A percentile compares a stretch with the other conserved stretches of the same genome.
These are phyloP conservation scores for Coelastrella sp. DNA, from an alignment of 139 green algal genomes.

Conservation along the genomic window DNA sequence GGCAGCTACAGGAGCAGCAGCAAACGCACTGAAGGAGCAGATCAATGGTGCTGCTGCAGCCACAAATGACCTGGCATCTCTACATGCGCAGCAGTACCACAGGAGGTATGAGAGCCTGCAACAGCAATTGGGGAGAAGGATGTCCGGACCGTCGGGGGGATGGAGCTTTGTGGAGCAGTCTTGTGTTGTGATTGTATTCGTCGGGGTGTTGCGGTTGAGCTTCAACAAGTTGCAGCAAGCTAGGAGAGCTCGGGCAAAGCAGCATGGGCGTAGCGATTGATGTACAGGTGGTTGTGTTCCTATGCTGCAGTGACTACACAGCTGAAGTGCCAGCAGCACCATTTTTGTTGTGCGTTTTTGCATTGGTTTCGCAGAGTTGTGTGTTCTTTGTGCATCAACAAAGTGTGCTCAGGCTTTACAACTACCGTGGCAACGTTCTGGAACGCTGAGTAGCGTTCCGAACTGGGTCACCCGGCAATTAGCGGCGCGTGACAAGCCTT, in stretches of 20 bases:
- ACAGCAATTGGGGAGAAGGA: not conserved
- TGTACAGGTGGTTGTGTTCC: not conserved
- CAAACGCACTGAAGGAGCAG: not conserved
- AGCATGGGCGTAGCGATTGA: constrained; percentile 13
- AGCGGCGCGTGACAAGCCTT: too few species aligned
- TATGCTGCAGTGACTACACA: not conserved
- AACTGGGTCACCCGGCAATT: too few species aligned
- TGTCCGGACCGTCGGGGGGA: not conserved
- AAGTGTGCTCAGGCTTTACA: too few species aligned
- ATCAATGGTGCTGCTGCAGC: not conserved
- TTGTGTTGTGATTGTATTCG: not conserved
- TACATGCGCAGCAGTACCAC: not conserved
- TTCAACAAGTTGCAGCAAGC: constrained; percentile 1
- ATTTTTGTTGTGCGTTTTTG: too few species aligned
- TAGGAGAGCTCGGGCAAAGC: not conserved
- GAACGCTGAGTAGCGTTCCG: too few species aligned
- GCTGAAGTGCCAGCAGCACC: not conserved
- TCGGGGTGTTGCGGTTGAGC: not conserved
- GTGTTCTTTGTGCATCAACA: too few species aligned
- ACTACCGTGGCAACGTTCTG: too few species aligned
- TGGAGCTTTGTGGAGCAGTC: not conserved
- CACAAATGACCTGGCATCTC: not conserved
- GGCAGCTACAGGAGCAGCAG: not conserved
- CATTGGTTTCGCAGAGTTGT: too few species aligned
- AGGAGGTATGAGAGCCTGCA: not conserved